Evolutionary conservation across 2,329 filamentous ascomycete genomes (phyloP).

Genomic region (Alternaria brassicicola): DNA sequence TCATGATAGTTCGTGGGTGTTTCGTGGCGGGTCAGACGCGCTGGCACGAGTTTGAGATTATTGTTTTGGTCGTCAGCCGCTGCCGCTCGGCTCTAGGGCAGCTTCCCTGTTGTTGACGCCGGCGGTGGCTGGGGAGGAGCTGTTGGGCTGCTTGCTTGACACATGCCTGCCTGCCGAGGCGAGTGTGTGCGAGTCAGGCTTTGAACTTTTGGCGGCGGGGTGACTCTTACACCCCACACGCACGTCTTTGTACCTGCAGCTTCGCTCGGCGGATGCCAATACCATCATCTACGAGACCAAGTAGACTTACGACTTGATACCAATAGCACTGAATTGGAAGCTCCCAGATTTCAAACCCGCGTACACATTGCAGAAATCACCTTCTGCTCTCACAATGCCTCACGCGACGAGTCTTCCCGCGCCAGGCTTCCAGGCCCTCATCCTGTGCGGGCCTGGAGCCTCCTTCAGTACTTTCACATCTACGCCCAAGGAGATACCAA

Average conservation of each 20-base stretch:
- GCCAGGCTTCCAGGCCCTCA: slow-evolving; percentile 80
- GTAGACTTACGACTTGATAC: neutral
- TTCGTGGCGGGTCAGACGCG: slow-evolving; percentile 14
- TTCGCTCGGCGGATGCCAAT: neutral
- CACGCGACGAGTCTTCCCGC: slow-evolving; percentile 73
- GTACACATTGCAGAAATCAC: too few species aligned
- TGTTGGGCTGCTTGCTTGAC: slow-evolving; percentile 8
- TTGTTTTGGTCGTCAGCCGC: slow-evolving; percentile 9
- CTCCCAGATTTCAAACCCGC: neutral
- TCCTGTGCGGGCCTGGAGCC: slow-evolving; percentile 81
- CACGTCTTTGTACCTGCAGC: slow-evolving; percentile 19
- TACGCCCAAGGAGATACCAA: slow-evolving; percentile 79
- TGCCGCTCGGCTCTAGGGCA: neutral
- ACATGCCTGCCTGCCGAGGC: slow-evolving; percentile 10
- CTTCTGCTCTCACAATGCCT: slow-evolving; percentile 64
- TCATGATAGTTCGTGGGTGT: slow-evolving; percentile 19
- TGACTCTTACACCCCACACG: slow-evolving; percentile 24
- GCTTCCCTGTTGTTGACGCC: slow-evolving; percentile 15
- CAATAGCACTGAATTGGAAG: neutral
- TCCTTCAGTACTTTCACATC: slow-evolving; percentile 84
- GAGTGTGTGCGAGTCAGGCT: slow-evolving; percentile 19
- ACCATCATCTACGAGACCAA: neutral
- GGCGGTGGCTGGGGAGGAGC: slow-evolving; percentile 6
- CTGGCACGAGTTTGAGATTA: slow-evolving; percentile 3
- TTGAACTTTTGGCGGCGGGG: slow-evolving; percentile 22